Evolutionary conservation across 495 filamentous ascomycete species (phyloP), one percentile per base, ranked within the genome.

Genomic region (Aspergillus bridgeri): DNA sequence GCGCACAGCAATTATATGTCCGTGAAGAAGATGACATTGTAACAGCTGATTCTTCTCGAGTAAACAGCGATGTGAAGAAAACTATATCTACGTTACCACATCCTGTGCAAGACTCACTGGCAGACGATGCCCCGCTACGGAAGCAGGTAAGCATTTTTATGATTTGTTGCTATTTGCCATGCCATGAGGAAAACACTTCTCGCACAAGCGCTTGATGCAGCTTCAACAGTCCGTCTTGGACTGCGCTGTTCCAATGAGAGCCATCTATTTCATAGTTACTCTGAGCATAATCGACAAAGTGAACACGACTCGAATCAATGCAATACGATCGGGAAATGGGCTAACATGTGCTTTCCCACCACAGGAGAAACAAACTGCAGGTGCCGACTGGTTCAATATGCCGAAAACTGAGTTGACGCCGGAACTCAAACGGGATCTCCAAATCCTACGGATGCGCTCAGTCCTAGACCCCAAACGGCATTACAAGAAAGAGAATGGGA

Each of bases 231-330:
- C 82, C 89, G 89, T 93, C 74, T 85, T 92, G 89, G 86, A 81
- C 79, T 79, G 77, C 74, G 81, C 85, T 86, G 83, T 84, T 81
- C 64, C 69, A 77, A 74, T 89, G 90, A 91, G 83, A 91, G 87
- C 23, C 73, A 66, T 72, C 72, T 70, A 74, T 79, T 83, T 91
- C 91, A 97, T 96, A 98, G 94, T 98, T 98, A 98, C 94, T 92
- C 92, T 96, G 93, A 98, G 76, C 79, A 78, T 74, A 53, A 17
- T 25, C 38, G 51, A 18, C 25, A 49, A 61, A 29, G 15, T 24
- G n/a, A n/a, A n/a, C n/a, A n/a, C n/a, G n/a, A n/a, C 53, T 20
- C 53, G 19, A 24, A 59, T 58, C 9, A 33, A 18, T 24, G n/a
- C 53, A 18, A 47, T 50, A 33, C 22, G n/a, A 24, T 24, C n/a